These are phyloP conservation scores for Schizochytrium sp. DNA, from an alignment of 108 stramenopile genomes.

Conservation along the genomic window DNA sequence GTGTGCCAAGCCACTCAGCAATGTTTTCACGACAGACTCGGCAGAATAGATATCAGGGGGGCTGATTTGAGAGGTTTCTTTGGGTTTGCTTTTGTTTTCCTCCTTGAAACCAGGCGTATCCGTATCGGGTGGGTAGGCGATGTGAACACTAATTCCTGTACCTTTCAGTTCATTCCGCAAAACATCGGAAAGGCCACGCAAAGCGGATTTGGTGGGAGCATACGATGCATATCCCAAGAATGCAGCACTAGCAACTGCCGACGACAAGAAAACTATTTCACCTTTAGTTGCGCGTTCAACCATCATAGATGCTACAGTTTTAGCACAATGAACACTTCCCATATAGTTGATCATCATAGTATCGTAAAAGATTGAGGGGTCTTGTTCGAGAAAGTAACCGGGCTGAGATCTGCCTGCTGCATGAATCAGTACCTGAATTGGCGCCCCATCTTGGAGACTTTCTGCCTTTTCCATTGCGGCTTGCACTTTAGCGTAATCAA, in stretches of 20 bases:
- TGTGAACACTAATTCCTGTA: constrained; percentile 73
- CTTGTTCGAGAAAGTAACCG: constrained; percentile 54
- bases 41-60: constrained; percentile 46
- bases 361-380: constrained; percentile 11
- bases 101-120: constrained; percentile 93
- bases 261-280: constrained; percentile 13
- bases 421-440: background rate
- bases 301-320: constrained; percentile 23
- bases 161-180: constrained; percentile 81
- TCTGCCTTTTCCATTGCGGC: constrained; percentile 33
- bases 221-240: constrained; percentile 87
- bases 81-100: constrained; percentile 83
- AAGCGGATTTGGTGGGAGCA: constrained; percentile 85
- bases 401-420: constrained; percentile 17
- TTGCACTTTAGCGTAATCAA: background rate
- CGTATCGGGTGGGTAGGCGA: constrained; percentile 95
- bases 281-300: constrained; percentile 27
- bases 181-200: constrained; percentile 85
- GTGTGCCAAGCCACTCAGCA: background rate
- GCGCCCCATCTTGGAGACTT: background rate
- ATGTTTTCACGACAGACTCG: background rate
- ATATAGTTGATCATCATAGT: constrained; percentile 35
- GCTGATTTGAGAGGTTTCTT: constrained; percentile 71
- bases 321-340: constrained; percentile 49
- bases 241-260: constrained; percentile 37